Evolutionary conservation across 1,284 basidiomycete species (phyloP).

Genomic region (Ceraceosorus guamensis): DNA sequence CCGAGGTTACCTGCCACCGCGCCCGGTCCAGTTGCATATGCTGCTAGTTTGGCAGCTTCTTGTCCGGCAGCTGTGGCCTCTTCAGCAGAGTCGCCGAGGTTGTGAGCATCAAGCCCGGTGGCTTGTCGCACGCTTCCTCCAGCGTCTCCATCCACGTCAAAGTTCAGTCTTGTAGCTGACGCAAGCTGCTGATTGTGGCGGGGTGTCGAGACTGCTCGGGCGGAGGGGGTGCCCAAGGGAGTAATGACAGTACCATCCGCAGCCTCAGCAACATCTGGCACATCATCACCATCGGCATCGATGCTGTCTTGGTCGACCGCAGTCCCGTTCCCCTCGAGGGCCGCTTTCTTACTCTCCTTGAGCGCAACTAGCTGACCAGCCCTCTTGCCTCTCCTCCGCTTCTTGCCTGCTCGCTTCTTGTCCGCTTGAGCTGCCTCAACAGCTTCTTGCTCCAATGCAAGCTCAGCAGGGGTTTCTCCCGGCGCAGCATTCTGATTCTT

Average conservation of each 20-base stretch:
- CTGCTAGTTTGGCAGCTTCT: constrained; percentile 23
- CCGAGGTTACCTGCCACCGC: background rate
- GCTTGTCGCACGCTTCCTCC: too few species aligned
- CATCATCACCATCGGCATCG: constrained; percentile 25
- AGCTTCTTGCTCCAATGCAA: background rate
- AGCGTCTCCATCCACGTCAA: too few species aligned
- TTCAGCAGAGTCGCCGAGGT: background rate
- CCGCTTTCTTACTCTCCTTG: constrained; percentile 2
- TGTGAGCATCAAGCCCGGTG: too few species aligned
- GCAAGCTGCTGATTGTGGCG: too few species aligned
- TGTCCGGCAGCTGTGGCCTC: constrained; percentile 9
- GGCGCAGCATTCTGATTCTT: background rate
- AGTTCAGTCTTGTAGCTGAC: too few species aligned
- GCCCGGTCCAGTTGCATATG: constrained; percentile 7
- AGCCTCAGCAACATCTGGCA: too few species aligned
- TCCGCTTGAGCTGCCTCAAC: background rate
- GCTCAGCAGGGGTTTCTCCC: background rate
- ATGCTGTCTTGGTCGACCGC: constrained; percentile 10
- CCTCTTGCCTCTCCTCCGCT: constrained; percentile 11
- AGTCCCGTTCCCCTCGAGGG: constrained; percentile 15
- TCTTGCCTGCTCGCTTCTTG: constrained; percentile 3
- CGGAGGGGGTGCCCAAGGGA: too few species aligned
- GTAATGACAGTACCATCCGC: too few species aligned
- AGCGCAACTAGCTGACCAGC: constrained; percentile 2
- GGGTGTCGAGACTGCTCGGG: too few species aligned